Percentiles rank a stretch among this genome's conserved stretches.
Conservation (phyloP, 345 rosid species). For the Cardamine resedifolia region DNA sequence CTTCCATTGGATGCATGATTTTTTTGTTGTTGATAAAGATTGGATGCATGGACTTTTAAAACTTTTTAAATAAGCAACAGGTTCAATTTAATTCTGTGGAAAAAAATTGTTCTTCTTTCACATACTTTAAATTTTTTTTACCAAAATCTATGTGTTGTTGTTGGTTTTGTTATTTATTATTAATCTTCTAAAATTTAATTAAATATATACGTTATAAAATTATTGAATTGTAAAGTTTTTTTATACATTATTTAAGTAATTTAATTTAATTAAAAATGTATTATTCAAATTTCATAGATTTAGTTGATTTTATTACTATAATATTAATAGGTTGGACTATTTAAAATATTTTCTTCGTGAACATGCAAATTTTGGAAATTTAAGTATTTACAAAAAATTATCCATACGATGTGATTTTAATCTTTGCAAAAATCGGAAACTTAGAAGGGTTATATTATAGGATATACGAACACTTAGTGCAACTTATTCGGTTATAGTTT, state of each 20-base stretch:
- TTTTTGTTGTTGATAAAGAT: neutral
- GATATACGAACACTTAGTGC: no score
- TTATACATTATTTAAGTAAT: neutral
- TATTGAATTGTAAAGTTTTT: neutral
- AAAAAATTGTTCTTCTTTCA: neutral
- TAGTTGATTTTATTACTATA: neutral
- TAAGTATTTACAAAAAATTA: neutral
- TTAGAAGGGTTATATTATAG: no score
- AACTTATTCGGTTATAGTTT: no score
- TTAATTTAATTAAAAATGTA: neutral
- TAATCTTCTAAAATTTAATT: neutral
- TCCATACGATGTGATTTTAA: neutral
- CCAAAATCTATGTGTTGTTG: neutral
- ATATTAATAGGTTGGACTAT: neutral
- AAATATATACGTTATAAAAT: neutral
- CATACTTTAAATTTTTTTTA: neutral
- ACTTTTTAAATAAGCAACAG: neutral
- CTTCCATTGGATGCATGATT: slow-evolving; percentile 23
- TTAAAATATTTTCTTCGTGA: neutral
- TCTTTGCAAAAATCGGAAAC: neutral
- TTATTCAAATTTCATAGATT: neutral
- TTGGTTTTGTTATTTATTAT: neutral
- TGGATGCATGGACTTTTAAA: neutral
- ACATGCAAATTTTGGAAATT: neutral
- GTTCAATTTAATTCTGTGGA: neutral